Evolutionary conservation across 202 grass and related monocot genomes (phyloP).

Genomic region (Digitaria exilis): DNA sequence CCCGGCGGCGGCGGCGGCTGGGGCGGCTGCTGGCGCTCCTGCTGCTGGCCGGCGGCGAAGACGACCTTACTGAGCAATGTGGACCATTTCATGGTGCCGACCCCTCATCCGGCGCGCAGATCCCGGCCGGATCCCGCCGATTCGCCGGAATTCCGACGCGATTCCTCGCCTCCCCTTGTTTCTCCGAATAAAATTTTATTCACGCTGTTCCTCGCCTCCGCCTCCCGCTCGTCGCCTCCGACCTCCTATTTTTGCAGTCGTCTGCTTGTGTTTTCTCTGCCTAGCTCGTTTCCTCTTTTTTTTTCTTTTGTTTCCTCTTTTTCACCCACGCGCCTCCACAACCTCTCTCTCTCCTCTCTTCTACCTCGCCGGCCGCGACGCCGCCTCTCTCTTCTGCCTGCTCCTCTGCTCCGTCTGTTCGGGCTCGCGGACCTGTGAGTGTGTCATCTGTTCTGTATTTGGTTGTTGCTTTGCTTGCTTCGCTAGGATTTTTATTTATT

Average conservation of each 20-base stretch:
- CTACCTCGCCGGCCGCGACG: neutral
- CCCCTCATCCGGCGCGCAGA: slow-evolving; percentile 96
- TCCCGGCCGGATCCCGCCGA: slow-evolving; percentile 67
- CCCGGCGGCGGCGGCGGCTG: slow-evolving; percentile 44
- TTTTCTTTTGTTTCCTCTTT: slow-evolving; percentile 28
- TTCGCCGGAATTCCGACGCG: slow-evolving; percentile 55
- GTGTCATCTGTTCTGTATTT: slow-evolving; percentile 22
- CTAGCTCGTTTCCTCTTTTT: slow-evolving; percentile 44
- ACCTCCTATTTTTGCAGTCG: slow-evolving; percentile 58
- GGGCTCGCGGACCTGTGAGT: neutral
- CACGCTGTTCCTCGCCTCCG: slow-evolving; percentile 28
- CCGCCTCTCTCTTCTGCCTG: neutral
- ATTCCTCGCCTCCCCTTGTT: slow-evolving; percentile 31
- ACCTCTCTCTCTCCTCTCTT: neutral
- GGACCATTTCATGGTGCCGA: slow-evolving; percentile 98
- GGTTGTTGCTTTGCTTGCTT: slow-evolving; percentile 34
- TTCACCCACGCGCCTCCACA: neutral
- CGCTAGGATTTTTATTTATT: slow-evolving; percentile 26
- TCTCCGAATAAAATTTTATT: slow-evolving; percentile 15
- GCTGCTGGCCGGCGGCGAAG: slow-evolving; percentile 60
- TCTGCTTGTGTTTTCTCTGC: slow-evolving; percentile 52
- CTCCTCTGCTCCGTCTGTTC: neutral
- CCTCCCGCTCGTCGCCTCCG: slow-evolving; percentile 61
- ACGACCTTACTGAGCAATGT: slow-evolving; percentile 99
- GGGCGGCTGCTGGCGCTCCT: slow-evolving; percentile 28